Evolutionary conservation across 2,329 filamentous ascomycete species (phyloP).

Genomic region (Aureobasidium pullulans): DNA sequence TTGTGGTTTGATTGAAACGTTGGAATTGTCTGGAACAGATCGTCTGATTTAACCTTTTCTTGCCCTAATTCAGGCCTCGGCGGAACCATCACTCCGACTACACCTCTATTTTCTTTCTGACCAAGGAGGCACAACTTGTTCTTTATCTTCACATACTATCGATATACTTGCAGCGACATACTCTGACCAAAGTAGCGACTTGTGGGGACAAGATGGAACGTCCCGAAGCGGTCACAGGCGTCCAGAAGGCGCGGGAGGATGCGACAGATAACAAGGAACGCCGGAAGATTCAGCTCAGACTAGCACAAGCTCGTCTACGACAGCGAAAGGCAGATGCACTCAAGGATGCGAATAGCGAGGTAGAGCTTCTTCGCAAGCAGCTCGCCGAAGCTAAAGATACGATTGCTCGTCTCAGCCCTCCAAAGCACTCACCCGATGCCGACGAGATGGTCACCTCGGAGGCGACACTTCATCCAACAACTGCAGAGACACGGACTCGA

Average conservation of each 20-base stretch:
- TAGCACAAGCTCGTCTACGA: background rate
- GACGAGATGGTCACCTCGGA: background rate
- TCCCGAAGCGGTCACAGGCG: background rate
- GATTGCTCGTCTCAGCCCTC: background rate
- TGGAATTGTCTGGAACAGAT: background rate
- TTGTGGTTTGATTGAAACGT: background rate
- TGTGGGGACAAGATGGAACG: background rate
- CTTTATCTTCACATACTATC: background rate
- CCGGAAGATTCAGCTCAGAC: background rate
- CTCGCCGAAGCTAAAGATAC: background rate
- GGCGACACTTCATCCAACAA: background rate
- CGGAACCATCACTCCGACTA: background rate
- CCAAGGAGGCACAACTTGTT: background rate
- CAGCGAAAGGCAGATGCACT: background rate
- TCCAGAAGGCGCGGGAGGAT: background rate
- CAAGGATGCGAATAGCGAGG: background rate
- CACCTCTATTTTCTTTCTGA: background rate
- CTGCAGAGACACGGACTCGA: no score
- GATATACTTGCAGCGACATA: background rate
- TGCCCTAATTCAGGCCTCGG: background rate
- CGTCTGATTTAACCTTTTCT: background rate
- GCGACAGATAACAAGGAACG: background rate
- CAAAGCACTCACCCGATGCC: background rate
- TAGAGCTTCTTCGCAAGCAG: background rate
- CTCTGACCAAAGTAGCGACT: background rate